Evolutionary conservation across 148 eudicot genomes (phyloP), one percentile per base, ranked within the genome.

Genomic region (Chenopodium quinoa): DNA sequence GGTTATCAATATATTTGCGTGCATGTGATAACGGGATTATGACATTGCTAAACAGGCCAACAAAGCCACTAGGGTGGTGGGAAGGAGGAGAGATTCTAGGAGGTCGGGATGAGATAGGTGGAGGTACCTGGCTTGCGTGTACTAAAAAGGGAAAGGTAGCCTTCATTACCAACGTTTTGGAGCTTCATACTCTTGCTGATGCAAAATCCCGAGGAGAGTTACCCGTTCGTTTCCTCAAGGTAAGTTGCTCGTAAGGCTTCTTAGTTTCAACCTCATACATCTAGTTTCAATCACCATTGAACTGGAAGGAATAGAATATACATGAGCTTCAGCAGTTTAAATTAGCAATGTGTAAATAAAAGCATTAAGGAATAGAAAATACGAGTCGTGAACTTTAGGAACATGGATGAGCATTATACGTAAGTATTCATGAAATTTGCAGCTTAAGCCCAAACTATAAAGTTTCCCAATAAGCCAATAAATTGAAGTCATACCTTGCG

Each of bases 91-190:
- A 92, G 63, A 91, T 92, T 84, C 20, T 92, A 52, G 94, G 92
- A 82, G 97, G 97, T 20, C 70, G 89, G 83, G 97, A 92, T 44
- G 91, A 91, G 76, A 88, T 91, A 2, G 97, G 86, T 2, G 94
- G 97, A 37, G 97, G 97, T 37, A 92, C 94, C 23, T 92, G 97
- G 94, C 83, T 92, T 63, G 97, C 94, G 46, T 90, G 90, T 67
- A 86, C 94, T 0, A 85, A 78, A 76, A 76, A 76, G n/a, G 97
- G 90, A 4, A 85, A 90, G 76, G 82, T 92, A n/a, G 91, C 92
- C 70, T 92, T 91, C 73, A 83, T 92, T 27, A 92, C 97, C 22
- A 92, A 92, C 80, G 97, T 92, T 29, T 69, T 91, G 81, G 97
- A 92, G 89, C 88, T 88, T 70, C 88, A 90, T 62, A 76, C 87